A percentile compares a stretch with the other conserved stretches of the same genome.
Conservation (phyloP, 2,329 filamentous ascomycete genomes). For the Madurella fahalii region DNA sequence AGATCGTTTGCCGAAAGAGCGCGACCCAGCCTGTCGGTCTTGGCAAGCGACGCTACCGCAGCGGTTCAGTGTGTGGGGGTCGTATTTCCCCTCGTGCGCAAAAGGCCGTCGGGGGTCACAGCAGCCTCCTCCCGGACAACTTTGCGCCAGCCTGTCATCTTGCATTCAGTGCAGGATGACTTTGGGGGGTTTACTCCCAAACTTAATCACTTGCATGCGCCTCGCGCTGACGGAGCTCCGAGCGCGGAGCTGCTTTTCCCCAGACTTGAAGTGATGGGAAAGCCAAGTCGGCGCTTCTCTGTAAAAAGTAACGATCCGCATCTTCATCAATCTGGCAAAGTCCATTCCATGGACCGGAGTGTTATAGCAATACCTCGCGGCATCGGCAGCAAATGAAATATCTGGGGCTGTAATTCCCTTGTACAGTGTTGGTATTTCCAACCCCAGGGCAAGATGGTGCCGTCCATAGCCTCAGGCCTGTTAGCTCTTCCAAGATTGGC, state of each 20-base stretch:
- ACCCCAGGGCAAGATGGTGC: not conserved
- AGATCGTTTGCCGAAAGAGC: not conserved
- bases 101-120: not conserved
- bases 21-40: not conserved
- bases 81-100: not conserved
- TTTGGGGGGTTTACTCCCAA: not conserved
- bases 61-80: not conserved
- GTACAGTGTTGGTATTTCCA: not conserved
- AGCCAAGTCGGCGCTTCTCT: slow-evolving; percentile 20
- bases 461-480: too few species aligned
- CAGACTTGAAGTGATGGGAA: slow-evolving; percentile 5
- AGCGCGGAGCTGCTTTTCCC: slow-evolving; percentile 4
- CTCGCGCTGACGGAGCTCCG: slow-evolving; percentile 10
- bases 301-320: slow-evolving; percentile 16
- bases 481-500: too few species aligned
- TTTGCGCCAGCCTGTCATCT: not conserved
- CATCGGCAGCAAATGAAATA: slow-evolving; percentile 5
- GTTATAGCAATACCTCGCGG: not conserved
- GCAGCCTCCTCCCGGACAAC: not conserved
- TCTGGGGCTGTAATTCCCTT: not conserved
- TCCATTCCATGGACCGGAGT: not conserved
- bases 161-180: not conserved
- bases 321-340: slow-evolving; percentile 9
- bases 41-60: not conserved
- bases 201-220: slow-evolving; percentile 2